Evolutionary conservation across 441 rosid species (phyloP), one percentile per base, ranked within the genome.

Genomic region (Mallotus repandus): DNA sequence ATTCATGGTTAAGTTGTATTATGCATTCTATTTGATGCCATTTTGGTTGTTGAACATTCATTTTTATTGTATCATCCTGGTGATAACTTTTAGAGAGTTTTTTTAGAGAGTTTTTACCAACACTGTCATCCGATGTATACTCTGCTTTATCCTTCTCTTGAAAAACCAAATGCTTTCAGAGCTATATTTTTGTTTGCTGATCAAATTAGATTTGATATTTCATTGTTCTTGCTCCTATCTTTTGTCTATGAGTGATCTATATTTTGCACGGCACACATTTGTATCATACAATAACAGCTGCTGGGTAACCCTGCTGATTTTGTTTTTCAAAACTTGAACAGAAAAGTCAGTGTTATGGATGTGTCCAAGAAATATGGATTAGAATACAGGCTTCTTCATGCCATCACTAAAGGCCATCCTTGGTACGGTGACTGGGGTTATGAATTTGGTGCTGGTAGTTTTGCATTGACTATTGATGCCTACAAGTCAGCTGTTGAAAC

Each of bases 371-470:
- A 90, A 79, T 90, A 81, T 45, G 88, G 88, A 15, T 38, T 87
- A 76, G 92, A 90, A 22, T 90, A 88, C 65, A 84, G 95, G 41
- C 78, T 90, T 15, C 85, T 90, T 55, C 89, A 90, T 80, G 91
- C 89, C 32, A 77, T 90, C 68, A 83, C 77, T 45, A 84, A 81
- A 67, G 92, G 92, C 41, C 79, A 74, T 68, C 79, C 95, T 1
- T 90, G 95, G 95, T 90, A 90, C 78, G 92, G 95, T 52, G 82
- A 88, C 57, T 90, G 95, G 95, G 92, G 92, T 67, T 90, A 86
- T 75, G 86, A 90, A 71, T 88, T 90, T 25, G 91, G 95, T 58
- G 84, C 87, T 12, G 95, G 95, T 29, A 88, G 92, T 81, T 89
- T 83, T 49, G 89, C 82, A 63, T 67, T 88, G 78, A 84, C 88